These are phyloP conservation scores for Fulvia fulva DNA, from an alignment of 2,329 filamentous ascomycete species.

Conservation along the genomic window DNA sequence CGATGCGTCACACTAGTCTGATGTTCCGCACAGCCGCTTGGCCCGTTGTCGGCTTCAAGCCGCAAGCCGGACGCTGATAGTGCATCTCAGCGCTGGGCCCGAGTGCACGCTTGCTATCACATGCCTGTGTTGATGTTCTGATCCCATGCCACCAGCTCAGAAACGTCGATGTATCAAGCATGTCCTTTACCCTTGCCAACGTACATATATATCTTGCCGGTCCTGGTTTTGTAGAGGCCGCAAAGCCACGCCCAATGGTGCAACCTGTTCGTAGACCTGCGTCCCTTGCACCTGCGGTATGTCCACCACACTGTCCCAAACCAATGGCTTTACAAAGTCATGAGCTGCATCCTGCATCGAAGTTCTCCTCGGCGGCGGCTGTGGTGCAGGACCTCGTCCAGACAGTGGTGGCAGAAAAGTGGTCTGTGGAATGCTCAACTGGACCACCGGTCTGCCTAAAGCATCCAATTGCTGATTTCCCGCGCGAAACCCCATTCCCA, in stretches of 20 bases:
- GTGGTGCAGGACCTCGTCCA: conserved; percentile 9
- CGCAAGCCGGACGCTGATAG: too few relatives aligned
- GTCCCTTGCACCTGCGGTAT: not conserved
- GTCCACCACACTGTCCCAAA: not conserved
- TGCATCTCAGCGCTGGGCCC: too few relatives aligned
- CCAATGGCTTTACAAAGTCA: not conserved
- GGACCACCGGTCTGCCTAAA: not conserved
- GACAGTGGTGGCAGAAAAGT: conserved; percentile 9
- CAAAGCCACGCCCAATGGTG: not conserved
- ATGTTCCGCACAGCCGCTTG: too few relatives aligned
- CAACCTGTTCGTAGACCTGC: not conserved
- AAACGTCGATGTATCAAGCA: not conserved
- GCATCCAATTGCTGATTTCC: not conserved
- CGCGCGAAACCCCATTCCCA: not conserved
- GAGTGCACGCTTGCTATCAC: too few relatives aligned
- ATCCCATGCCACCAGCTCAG: too few relatives aligned
- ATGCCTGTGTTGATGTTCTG: not conserved
- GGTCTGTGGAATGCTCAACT: conserved; percentile 9
- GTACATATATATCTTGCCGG: not conserved
- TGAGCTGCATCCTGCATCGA: not conserved
- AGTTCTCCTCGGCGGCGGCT: not conserved
- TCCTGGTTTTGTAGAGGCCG: not conserved
- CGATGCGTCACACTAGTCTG: too few relatives aligned
- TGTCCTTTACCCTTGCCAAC: not conserved
- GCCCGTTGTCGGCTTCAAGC: too few relatives aligned